Conservation (phyloP, 805 yeast genomes). For the Jamesozyma rosinii region DNA sequence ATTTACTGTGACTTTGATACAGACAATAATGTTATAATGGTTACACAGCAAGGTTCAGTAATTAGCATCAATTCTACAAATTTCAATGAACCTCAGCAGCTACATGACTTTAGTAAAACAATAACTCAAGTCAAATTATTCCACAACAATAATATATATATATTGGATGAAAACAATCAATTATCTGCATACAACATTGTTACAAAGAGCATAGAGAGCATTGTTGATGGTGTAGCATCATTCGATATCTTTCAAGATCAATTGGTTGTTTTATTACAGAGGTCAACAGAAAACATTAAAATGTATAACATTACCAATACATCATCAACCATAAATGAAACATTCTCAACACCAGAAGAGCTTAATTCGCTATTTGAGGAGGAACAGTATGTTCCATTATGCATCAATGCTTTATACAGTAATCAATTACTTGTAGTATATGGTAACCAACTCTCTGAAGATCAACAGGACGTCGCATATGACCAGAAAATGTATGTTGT, state of each 20-base stretch:
- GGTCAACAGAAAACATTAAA: neutral
- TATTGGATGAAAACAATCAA: conserved; percentile 4
- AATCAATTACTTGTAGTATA: conserved; percentile 19
- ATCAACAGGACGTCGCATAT: conserved; percentile 18
- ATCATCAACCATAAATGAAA: conserved; percentile 8
- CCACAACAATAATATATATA: conserved; percentile 1
- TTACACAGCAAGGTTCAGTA: conserved; percentile 18
- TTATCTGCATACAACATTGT: conserved; percentile 4
- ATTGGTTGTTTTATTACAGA: conserved; percentile 3
- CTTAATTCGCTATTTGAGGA: conserved; percentile 18
- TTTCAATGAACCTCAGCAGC: conserved; percentile 2
- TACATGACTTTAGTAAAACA: conserved; percentile 3
- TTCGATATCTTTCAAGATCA: conserved; percentile 10
- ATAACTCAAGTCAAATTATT: conserved; percentile 3
- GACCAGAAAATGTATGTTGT: conserved; percentile 25
- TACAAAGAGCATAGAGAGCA: neutral
- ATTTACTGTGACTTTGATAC: conserved; percentile 27
- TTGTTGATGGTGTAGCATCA: conserved; percentile 8
- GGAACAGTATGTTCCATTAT: conserved; percentile 27
- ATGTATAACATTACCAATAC: conserved; percentile 1
- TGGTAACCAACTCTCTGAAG: conserved; percentile 23
- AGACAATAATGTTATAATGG: conserved; percentile 27
- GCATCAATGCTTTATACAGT: conserved; percentile 16
- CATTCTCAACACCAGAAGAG: conserved; percentile 24
- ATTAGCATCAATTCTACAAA: conserved; percentile 8